Conservation (phyloP, 352 stramenopile genomes). For the Globisporangium nagaii region DNA sequence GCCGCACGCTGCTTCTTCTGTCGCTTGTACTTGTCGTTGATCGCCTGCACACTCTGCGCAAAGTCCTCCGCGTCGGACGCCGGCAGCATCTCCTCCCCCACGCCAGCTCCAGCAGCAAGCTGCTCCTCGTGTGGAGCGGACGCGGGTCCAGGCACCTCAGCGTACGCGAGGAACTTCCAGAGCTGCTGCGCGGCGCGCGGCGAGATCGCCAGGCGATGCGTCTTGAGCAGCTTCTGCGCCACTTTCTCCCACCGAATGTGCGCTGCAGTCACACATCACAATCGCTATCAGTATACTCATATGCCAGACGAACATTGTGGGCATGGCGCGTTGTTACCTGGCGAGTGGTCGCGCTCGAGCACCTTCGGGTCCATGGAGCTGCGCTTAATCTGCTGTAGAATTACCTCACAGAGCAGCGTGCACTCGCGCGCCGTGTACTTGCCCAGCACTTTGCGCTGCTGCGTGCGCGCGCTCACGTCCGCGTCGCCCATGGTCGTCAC, state of each 20-base stretch:
- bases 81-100: constrained; percentile 20
- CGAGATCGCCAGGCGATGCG: constrained; percentile 28
- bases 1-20: too few relatives aligned
- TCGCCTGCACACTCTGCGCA: constrained; percentile 18
- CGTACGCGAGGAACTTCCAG: constrained; percentile 79
- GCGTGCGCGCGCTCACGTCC: constrained; percentile 11
- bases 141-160: constrained; percentile 7
- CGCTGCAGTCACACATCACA: background rate
- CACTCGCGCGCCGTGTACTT: constrained; percentile 46
- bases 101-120: background rate
- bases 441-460: constrained; percentile 28
- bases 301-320: too few relatives aligned
- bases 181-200: constrained; percentile 43
- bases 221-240: constrained; percentile 27
- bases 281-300: too few relatives aligned
- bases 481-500: constrained; percentile 13
- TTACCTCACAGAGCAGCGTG: constrained; percentile 47
- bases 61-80: constrained; percentile 56
- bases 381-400: constrained; percentile 43
- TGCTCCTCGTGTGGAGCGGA: background rate
- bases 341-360: constrained; percentile 35
- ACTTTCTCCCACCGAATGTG: constrained; percentile 49
- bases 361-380: constrained; percentile 35
- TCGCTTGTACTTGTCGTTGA: constrained; percentile 17
- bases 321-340: too few relatives aligned